phyloP scores from a whole-genome alignment of 2,329 filamentous ascomycete genomes.

The Ceratocystis colombiana region DNA sequence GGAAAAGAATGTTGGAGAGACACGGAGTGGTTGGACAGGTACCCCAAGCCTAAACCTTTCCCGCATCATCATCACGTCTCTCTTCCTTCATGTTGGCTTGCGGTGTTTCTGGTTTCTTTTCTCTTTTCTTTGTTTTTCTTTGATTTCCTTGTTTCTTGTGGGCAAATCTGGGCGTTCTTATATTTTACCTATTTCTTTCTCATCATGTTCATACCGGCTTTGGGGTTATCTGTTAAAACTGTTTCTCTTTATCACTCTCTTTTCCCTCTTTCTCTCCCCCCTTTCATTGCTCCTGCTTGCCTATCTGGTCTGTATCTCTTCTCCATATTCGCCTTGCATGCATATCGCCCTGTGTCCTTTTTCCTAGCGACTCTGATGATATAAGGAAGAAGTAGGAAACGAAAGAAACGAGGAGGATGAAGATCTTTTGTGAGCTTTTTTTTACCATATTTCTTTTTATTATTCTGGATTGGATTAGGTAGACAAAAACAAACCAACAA shows the following conservation, averaged over 20 bases:
- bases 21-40: neutral
- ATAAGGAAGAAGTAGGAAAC: neutral
- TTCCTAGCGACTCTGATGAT: neutral
- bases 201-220: slow-evolving; percentile 23
- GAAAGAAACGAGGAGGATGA: neutral
- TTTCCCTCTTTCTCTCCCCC: neutral
- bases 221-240: slow-evolving; percentile 18
- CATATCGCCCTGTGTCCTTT: neutral
- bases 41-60: neutral
- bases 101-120: slow-evolving; percentile 5
- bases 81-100: slow-evolving; percentile 18
- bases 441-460: neutral
- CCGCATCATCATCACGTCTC: slow-evolving; percentile 4
- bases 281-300: too few relatives aligned
- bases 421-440: slow-evolving; percentile 1
- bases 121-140: slow-evolving; percentile 11
- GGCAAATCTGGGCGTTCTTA: slow-evolving; percentile 19
- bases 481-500: slow-evolving; percentile 2
- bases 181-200: slow-evolving; percentile 8
- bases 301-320: neutral
- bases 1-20: neutral
- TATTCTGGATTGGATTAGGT: slow-evolving; percentile 6
- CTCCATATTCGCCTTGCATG: slow-evolving; percentile 26
- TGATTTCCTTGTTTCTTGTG: slow-evolving; percentile 18
- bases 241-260: slow-evolving; percentile 10